Base-by-base conservation (phyloP, 2,329 filamentous ascomycete genomes). In the Rhynchosporium graminicola region DNA sequence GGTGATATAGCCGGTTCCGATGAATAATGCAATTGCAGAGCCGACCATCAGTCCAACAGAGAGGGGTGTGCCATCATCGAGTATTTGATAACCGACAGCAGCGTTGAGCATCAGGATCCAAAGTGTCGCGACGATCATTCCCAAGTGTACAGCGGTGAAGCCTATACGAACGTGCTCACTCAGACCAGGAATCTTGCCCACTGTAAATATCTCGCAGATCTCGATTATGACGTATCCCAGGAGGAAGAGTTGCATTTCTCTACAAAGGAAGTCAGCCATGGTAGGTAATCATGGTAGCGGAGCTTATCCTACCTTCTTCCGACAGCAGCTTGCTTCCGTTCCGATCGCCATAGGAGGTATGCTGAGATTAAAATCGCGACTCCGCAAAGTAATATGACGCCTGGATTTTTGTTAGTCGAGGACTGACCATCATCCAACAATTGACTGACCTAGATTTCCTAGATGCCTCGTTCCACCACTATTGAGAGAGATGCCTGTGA, bases 221-320 rank as follows among this genome's bases (percentile, higher is more conserved):
- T 90, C 87, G 65, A 98, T 87, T 63, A 98, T 77, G 62, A 96
- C 89, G 76, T 92, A 99, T 57, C 90, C 88, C 47, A 91, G 66
- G 57, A 99, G 84, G 78, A 99, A 98, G 40, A 97, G 73, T 82
- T 99, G 95, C 85, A 99, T 98, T 77, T 99, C 95, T 76, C 95
- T 96, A 36, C 61, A 65, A 61, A 12, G 70, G 72, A 74, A 36
- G 74, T 67, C 61, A 62, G 52, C 15, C 51, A 36, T 57, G 63
- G 52, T 31, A 57, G 62, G 52, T 40, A 56, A 48, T 10, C 59
- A 42, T 26, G 8, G 56, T 13, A 13, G 57, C 45, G 15, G 3
- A 33, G 59, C 33, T 20, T 9, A 43, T 63, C 69, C 38, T 79
- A 96, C 92, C 92, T 90, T 80, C 95, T 83, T 64, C 95, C 95